These are phyloP conservation scores for Eucommia ulmoides DNA, from an alignment of 257 asterid species.

Conservation along the genomic window DNA sequence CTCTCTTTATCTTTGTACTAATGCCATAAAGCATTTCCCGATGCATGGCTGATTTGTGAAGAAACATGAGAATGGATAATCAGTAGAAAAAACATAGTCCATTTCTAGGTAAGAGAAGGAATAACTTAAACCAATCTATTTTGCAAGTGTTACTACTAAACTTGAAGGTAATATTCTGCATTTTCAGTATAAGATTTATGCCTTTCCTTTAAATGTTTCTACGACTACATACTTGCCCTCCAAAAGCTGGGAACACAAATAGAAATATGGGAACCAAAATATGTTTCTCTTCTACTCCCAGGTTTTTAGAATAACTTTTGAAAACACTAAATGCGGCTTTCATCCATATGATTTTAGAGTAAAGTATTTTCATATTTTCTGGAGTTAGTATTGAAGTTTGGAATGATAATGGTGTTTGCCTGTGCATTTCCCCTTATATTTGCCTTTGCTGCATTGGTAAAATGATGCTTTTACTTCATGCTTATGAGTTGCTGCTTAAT, in stretches of 20 bases:
- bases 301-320: background rate
- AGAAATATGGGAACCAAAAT: background rate
- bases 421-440: constrained; percentile 96
- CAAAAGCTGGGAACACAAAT: background rate
- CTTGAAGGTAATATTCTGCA: constrained; percentile 57
- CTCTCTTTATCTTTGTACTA: background rate
- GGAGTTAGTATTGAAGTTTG: constrained; percentile 90
- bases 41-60: constrained; percentile 20
- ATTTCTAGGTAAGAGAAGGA: constrained; percentile 82
- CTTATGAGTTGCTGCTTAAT: no score
- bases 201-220: background rate
- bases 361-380: constrained; percentile 54
- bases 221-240: background rate
- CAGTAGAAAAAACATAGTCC: constrained; percentile 30
- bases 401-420: constrained; percentile 97
- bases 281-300: background rate
- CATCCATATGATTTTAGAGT: background rate
- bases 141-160: constrained; percentile 80
- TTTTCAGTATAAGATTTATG: background rate
- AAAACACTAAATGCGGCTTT: background rate
- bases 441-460: constrained; percentile 83
- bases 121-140: constrained; percentile 68
- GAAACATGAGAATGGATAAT: constrained; percentile 40
- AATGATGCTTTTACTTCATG: background rate
- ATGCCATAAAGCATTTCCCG: background rate